A percentile compares a stretch with the other conserved stretches of the same genome.
phyloP scores from a whole-genome alignment of 495 filamentous ascomycete species.

The Tuber indicum region DNA sequence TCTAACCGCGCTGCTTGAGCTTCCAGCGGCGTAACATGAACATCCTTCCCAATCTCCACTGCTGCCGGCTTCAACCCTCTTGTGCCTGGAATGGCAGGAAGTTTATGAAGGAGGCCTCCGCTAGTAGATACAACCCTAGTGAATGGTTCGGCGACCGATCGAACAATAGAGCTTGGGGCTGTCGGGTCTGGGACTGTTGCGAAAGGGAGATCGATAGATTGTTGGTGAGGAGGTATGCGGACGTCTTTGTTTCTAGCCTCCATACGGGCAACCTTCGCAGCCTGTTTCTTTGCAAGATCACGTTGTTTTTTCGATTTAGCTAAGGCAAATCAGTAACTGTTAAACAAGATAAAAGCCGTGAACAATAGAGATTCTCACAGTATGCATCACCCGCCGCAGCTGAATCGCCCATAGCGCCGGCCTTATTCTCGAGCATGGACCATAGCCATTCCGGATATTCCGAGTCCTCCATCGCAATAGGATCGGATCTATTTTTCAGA shows the following conservation, averaged over 20 bases:
- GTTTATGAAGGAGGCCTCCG: constrained; percentile 18
- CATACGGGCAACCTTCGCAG: constrained; percentile 58
- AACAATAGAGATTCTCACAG: constrained; percentile 53
- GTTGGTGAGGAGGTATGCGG: constrained; percentile 74
- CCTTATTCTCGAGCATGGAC: constrained; percentile 58
- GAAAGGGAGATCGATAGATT: constrained; percentile 73
- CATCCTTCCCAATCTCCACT: constrained; percentile 44
- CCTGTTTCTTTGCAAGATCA: constrained; percentile 56
- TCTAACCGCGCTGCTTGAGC: constrained; percentile 58
- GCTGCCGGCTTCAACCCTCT: constrained; percentile 45
- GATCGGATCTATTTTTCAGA: constrained; percentile 64
- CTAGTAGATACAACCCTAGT: constrained; percentile 27
- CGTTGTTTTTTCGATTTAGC: constrained; percentile 77
- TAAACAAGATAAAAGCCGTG: neutral
- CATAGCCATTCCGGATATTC: constrained; percentile 94
- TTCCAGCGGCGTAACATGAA: constrained; percentile 54
- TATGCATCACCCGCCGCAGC: constrained; percentile 57
- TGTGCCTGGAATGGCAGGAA: constrained; percentile 42
- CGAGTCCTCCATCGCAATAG: constrained; percentile 67
- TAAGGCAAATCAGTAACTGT: constrained; percentile 39
- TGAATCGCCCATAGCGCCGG: constrained; percentile 42
- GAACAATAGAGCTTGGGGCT: neutral
- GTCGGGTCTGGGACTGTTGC: constrained; percentile 44
- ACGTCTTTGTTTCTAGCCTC: constrained; percentile 59
- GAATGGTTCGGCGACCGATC: constrained; percentile 5